These are phyloP conservation scores for Lentinus brumalis DNA, from an alignment of 768 basidiomycete species.

Conservation along the genomic window DNA sequence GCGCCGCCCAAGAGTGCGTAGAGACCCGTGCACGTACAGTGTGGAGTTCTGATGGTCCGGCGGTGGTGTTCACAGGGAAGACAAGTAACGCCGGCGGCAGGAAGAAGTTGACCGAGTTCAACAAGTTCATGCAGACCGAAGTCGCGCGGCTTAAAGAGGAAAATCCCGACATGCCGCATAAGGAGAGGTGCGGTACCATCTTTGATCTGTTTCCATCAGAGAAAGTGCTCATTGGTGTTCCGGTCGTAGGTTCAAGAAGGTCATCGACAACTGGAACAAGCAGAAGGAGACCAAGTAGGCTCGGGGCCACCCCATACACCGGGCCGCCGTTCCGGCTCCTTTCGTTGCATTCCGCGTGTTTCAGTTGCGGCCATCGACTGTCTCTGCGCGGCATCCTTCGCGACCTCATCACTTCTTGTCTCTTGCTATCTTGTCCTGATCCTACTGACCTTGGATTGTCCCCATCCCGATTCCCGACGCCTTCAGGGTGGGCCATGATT, in stretches of 20 bases:
- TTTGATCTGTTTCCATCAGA: constrained; percentile 26
- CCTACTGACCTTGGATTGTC: background rate
- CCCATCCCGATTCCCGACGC: background rate
- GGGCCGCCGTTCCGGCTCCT: background rate
- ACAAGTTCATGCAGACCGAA: constrained; percentile 80
- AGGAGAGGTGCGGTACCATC: constrained; percentile 58
- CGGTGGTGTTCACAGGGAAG: constrained; percentile 40
- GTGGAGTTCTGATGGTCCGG: constrained; percentile 13
- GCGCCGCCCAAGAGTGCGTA: constrained; percentile 28
- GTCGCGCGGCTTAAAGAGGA: constrained; percentile 78
- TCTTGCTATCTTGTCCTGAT: background rate
- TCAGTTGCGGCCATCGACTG: background rate
- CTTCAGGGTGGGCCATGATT: too few species aligned
- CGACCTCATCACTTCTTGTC: background rate
- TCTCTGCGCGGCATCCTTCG: background rate
- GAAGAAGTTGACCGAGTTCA: constrained; percentile 71
- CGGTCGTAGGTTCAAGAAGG: constrained; percentile 52
- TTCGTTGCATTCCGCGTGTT: background rate
- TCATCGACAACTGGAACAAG: constrained; percentile 78
- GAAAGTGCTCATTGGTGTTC: constrained; percentile 2
- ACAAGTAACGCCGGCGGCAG: constrained; percentile 53
- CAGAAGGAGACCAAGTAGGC: constrained; percentile 39
- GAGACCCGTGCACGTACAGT: background rate
- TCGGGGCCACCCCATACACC: background rate
- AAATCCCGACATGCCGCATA: constrained; percentile 71